These are phyloP conservation scores for Boletus insuetus DNA, from an alignment of 768 basidiomycete species.

Conservation along the genomic window DNA sequence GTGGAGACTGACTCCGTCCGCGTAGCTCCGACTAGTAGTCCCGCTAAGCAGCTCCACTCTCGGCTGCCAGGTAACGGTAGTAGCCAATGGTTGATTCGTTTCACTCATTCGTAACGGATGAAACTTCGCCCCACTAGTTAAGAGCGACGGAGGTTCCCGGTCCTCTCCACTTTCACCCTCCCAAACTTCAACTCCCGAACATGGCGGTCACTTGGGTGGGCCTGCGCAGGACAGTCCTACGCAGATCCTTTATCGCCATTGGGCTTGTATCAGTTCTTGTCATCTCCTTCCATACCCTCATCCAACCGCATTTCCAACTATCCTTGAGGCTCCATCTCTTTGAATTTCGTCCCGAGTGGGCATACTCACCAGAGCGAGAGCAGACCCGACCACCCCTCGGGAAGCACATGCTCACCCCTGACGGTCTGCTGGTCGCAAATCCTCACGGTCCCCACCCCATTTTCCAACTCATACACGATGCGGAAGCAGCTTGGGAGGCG, in stretches of 20 bases:
- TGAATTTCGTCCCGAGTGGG: neutral
- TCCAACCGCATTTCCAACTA: neutral
- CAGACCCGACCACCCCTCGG: neutral
- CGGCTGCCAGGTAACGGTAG: too few species aligned
- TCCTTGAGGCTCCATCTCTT: neutral
- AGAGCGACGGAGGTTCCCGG: too few species aligned
- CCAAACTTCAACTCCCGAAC: too few species aligned
- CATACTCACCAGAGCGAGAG: neutral
- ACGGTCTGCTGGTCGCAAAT: slow-evolving; percentile 37
- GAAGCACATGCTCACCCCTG: slow-evolving; percentile 19
- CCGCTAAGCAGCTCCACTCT: too few species aligned
- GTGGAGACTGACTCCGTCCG: too few species aligned
- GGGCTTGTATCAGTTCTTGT: neutral
- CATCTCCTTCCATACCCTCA: neutral
- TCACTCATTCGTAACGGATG: too few species aligned
- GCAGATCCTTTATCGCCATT: neutral
- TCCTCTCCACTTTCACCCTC: too few species aligned
- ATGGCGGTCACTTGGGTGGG: neutral
- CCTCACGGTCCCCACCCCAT: slow-evolving; percentile 41
- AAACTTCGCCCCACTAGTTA: too few species aligned
- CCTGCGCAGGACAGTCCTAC: neutral
- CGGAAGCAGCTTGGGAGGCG: slow-evolving; percentile 36
- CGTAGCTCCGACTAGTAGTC: too few species aligned
- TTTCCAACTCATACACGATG: slow-evolving; percentile 37
- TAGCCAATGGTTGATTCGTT: too few species aligned